phyloP scores from a whole-genome alignment of 192 early-diverging fungal species.

The Backusella tuberculispora region DNA sequence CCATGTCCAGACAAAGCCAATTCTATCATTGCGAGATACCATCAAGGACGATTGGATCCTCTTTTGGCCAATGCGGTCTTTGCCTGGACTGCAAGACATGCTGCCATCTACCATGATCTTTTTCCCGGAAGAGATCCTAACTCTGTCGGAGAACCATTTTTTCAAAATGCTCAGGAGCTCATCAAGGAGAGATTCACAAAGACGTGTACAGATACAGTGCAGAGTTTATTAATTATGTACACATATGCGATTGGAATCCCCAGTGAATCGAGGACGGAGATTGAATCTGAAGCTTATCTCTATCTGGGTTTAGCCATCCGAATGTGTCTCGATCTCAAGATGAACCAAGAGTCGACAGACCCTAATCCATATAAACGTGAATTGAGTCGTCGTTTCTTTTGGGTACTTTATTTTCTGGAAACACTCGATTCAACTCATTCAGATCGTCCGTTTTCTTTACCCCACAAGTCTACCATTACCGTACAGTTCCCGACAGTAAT shows the following conservation, averaged over 20 bases:
- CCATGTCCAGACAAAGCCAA: constrained; percentile 29
- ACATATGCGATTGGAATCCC: constrained; percentile 42
- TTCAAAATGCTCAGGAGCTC: constrained; percentile 20
- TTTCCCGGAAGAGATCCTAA: constrained; percentile 44
- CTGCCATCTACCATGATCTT: constrained; percentile 41
- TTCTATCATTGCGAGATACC: constrained; percentile 27
- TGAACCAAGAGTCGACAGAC: constrained; percentile 30
- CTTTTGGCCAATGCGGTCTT: constrained; percentile 35
- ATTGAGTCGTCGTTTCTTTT: constrained; percentile 28
- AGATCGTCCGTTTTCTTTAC: constrained; percentile 40
- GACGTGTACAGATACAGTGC: constrained; percentile 33
- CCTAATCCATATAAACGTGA: constrained; percentile 15
- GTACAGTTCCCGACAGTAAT: constrained; percentile 1
- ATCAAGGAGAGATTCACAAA: constrained; percentile 27
- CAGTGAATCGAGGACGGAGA: constrained; percentile 22
- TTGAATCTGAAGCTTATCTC: constrained; percentile 37
- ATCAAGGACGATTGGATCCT: constrained; percentile 14
- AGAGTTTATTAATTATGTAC: constrained; percentile 41
- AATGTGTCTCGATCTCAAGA: constrained; percentile 38
- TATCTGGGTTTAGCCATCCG: constrained; percentile 39
- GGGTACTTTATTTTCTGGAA: constrained; percentile 32
- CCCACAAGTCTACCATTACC: constrained; percentile 13
- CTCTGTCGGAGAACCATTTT: constrained; percentile 39
- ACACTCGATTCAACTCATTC: constrained; percentile 33
- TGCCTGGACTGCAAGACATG: constrained; percentile 41